Evolutionary conservation across 768 basidiomycete species (phyloP).

Genomic region (Amanita pseudoporphyria): DNA sequence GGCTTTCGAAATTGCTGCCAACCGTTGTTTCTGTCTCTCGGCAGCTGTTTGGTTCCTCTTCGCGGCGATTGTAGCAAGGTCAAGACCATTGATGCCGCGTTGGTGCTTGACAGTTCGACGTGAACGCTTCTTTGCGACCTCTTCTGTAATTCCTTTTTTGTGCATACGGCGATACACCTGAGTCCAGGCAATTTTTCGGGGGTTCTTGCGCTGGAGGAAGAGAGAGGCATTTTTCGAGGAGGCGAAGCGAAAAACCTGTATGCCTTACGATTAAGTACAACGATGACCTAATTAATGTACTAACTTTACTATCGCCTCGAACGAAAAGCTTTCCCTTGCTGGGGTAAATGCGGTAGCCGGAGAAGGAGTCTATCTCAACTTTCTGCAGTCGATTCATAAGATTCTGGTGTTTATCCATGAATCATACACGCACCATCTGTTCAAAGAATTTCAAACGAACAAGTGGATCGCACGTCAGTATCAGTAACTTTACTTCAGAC

Average conservation of each 20-base stretch:
- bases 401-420: slow-evolving; percentile 10
- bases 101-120: slow-evolving; percentile 96
- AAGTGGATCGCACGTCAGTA: background rate
- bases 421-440: slow-evolving; percentile 32
- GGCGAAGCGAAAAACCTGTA: slow-evolving; percentile 91
- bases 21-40: slow-evolving; percentile 68
- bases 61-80: slow-evolving; percentile 84
- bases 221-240: slow-evolving; percentile 91
- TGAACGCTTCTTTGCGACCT: slow-evolving; percentile 97
- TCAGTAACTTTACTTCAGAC: background rate
- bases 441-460: slow-evolving; percentile 2
- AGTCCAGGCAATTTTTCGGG: slow-evolving; percentile 99
- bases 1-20: slow-evolving; percentile 85
- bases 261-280: background rate
- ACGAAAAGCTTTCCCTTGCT: slow-evolving; percentile 94
- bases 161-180: slow-evolving; percentile 91
- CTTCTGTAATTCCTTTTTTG: slow-evolving; percentile 99
- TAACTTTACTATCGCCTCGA: slow-evolving; percentile 91
- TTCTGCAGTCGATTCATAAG: slow-evolving; percentile 44
- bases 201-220: slow-evolving; percentile 99
- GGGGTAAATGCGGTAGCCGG: slow-evolving; percentile 96
- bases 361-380: slow-evolving; percentile 98
- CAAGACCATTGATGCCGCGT: slow-evolving; percentile 96
- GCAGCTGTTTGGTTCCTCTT: slow-evolving; percentile 89
- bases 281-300: slow-evolving; percentile 11